phyloP scores from a whole-genome alignment of 352 stramenopile species.

The Phytophthora ramorum region DNA sequence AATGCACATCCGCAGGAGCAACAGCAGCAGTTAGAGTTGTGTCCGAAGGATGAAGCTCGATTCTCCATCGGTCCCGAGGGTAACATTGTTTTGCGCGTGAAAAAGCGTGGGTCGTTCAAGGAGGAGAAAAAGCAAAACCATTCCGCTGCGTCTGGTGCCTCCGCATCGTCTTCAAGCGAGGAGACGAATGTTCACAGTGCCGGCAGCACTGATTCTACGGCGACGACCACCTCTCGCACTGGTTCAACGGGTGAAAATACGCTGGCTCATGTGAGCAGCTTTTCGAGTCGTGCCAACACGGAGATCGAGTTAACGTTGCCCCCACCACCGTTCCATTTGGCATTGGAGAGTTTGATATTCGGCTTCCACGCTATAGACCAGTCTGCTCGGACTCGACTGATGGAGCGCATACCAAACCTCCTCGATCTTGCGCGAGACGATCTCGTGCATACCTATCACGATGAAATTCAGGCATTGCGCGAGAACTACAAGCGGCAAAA shows the following conservation, averaged over 20 bases:
- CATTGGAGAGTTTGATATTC: constrained; percentile 80
- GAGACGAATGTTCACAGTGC: constrained; percentile 12
- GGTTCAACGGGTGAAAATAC: constrained; percentile 17
- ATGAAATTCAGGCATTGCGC: constrained; percentile 81
- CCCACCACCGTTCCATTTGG: constrained; percentile 56
- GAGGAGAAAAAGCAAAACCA: constrained; percentile 36
- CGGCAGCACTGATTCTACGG: constrained; percentile 19
- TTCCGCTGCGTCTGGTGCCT: constrained; percentile 10
- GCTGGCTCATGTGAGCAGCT: constrained; percentile 15
- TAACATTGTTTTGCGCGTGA: constrained; percentile 53
- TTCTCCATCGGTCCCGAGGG: constrained; percentile 57
- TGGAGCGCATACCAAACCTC: constrained; percentile 74
- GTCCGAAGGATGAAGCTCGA: constrained; percentile 57
- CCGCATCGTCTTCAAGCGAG: constrained; percentile 15
- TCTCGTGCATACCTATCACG: constrained; percentile 84
- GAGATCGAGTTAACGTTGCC: constrained; percentile 44
- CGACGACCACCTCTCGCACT: constrained; percentile 13
- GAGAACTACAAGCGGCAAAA: constrained; percentile 88
- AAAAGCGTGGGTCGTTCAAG: constrained; percentile 41
- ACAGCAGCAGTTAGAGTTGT: constrained; percentile 37
- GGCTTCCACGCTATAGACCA: constrained; percentile 74
- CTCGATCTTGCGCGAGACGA: constrained; percentile 81
- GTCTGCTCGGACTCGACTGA: constrained; percentile 57
- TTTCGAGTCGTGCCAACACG: background rate
- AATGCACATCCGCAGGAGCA: constrained; percentile 39